A percentile compares a stretch with the other conserved stretches of the same genome.
Evolutionary conservation across 83 land plant species (phyloP).

Genomic region (Thuja plicata): DNA sequence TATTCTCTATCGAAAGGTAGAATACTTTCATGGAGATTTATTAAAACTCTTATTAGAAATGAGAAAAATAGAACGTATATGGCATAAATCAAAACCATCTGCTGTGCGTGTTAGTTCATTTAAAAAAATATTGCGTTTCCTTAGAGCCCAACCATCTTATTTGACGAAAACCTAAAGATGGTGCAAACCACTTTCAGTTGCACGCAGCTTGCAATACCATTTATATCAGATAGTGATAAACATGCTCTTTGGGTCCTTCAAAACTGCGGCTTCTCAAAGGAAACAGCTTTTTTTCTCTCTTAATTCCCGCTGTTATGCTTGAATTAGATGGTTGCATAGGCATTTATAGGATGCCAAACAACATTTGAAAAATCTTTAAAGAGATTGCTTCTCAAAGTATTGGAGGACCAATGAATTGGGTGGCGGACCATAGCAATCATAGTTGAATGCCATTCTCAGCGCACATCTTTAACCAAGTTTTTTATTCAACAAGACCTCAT

Average conservation of each 20-base stretch:
- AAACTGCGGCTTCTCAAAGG: slow-evolving; percentile 4
- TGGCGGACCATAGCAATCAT: neutral
- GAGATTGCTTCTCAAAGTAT: neutral
- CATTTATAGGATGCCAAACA: neutral
- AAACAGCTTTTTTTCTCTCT: neutral
- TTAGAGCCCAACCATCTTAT: too few species aligned
- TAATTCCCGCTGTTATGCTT: neutral
- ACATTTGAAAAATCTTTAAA: neutral
- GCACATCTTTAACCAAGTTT: neutral
- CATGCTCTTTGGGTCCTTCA: neutral
- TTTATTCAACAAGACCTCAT: neutral
- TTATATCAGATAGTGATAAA: neutral
- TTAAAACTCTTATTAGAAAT: too few species aligned
- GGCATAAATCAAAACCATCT: too few species aligned
- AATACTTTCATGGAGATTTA: too few species aligned
- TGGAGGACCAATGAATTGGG: neutral
- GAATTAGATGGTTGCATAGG: neutral
- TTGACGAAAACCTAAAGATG: too few species aligned
- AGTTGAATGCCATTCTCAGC: neutral
- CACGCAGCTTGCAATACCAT: slow-evolving; percentile 11
- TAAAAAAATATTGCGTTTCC: too few species aligned
- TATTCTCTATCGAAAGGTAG: too few species aligned
- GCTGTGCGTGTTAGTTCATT: too few species aligned
- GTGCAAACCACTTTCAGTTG: neutral
- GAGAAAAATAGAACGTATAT: too few species aligned